Conservation (phyloP, 2,329 filamentous ascomycete species). For the Salinomyces thailandicus region DNA sequence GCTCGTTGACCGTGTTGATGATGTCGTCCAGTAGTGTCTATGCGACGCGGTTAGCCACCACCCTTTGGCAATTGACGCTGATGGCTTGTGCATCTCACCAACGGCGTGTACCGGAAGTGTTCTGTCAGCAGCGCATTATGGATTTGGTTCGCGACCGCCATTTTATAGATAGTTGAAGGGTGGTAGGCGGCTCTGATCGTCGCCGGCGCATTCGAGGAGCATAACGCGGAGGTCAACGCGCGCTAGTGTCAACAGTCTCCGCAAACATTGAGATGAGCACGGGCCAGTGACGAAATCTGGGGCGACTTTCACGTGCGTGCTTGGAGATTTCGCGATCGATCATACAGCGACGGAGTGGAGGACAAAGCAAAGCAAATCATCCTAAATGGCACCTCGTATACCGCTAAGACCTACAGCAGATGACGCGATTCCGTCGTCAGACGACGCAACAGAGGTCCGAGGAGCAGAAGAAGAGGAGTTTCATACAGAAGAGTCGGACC, state of each 20-base stretch:
- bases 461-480: slow-evolving; percentile 3
- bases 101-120: slow-evolving; percentile 87
- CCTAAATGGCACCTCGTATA: background rate
- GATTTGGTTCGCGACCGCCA: slow-evolving; percentile 36
- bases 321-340: background rate
- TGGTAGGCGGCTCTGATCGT: background rate
- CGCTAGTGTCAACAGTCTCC: background rate
- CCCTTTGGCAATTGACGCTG: too few species aligned
- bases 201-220: slow-evolving; percentile 7
- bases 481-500: slow-evolving; percentile 6
- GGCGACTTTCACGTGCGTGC: background rate
- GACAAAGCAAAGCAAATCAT: background rate
- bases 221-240: slow-evolving; percentile 1
- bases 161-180: slow-evolving; percentile 12
- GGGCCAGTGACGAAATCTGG: background rate
- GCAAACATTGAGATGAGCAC: slow-evolving; percentile 1
- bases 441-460: too few species aligned
- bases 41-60: slow-evolving; percentile 6
- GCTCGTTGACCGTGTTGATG: slow-evolving; percentile 90
- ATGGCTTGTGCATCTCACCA: slow-evolving; percentile 49
- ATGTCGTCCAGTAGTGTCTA: slow-evolving; percentile 94
- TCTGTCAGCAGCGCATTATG: slow-evolving; percentile 67
- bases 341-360: too few species aligned
- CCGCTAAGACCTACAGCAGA: background rate
- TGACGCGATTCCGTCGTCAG: too few species aligned